Base-by-base conservation (phyloP, 2,329 filamentous ascomycete genomes). In the Microsporum canis region DNA sequence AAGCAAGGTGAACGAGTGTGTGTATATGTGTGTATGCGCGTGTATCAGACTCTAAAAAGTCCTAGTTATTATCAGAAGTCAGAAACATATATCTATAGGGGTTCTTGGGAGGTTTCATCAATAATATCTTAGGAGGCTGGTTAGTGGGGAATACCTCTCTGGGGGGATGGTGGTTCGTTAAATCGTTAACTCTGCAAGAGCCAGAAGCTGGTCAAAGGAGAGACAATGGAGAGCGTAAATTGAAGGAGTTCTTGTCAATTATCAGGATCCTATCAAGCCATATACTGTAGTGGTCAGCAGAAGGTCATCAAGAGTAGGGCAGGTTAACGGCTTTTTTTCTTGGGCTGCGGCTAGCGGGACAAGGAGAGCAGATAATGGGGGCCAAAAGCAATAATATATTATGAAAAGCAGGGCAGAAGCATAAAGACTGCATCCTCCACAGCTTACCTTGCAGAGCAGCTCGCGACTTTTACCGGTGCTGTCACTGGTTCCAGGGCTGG, bases 181-280 rank as follows among this genome's bases (percentile, higher is more conserved):
- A 55, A 55, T 55, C 51, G 51, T 55, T 55, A 55, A 55, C 36
- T 55, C 51, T 7, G 51, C 45, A 14, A 23, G 45, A 51, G 45
- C 45, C 45, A 51, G 45, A 31, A 27, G 45, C 45, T 36, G 51
- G 14, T 55, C 29, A 55, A 55, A 55, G 51, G 51, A 55, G 51
- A 55, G 51, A 55, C 31, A 55, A 31, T 53, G 14, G 10, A 33
- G 14, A 55, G 33, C 14, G 29, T 12, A 27, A 5, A 31, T 53
- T 51, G 27, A 6, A 14, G 12, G 27, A 27, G 17, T 47, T n/a
- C 12, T 7, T 36, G 5, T 36, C 5, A 36, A 5, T 5, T 36
- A 5, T 5, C 34, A 36, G 34, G 34, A 36, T 36, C 39, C 39
- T 43, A 43, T 43, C 39, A n/a, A 43, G 39, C 39, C 39, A 43